Evolutionary conservation across 805 yeast genomes (phyloP), one percentile per base, ranked within the genome.

Genomic region (Debaryomyces prosopidis): DNA sequence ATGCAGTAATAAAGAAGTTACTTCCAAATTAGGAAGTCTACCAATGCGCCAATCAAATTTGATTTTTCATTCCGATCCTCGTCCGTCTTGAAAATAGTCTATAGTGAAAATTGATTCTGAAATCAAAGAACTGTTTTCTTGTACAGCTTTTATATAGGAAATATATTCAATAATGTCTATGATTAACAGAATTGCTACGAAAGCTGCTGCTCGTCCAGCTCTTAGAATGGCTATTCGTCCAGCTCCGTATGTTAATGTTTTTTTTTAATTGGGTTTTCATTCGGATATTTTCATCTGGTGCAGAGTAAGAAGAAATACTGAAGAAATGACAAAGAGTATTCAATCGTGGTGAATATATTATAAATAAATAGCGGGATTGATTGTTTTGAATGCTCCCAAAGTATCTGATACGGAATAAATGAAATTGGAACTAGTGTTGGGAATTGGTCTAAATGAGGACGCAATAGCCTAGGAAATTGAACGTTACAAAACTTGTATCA

Each of bases 151-250:
- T 50, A 52, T 50, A 52, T 55, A 46, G 19, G 39, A 12, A 37
- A 15, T 30, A 40, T 33, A 26, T 33, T 37, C 42, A 47, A 60
- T 47, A 41, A 68, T 70, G 73, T 69, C 75, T 57, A 62, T 69
- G 63, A 63, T 72, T 53, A 65, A 66, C 62, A 71, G 71, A 68
- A 62, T 70, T 60, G 74, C 73, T 54, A 59, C 69, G 54, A 71
- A 68, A 65, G 70, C 72, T 50, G 70, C 72, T 50, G 58, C 57
- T 38, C 73, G 75, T 55, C 75, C 75, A 57, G 66, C 69, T 46
- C 52, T 58, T 31, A 60, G 63, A 45, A 53, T 69, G 64, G 73
- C 73, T 50, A 54, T 65, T 43, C 74, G 75, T 60, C 70, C 71
- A 52, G 63, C 70, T 54, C 68, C 75, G 75, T 71, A 71, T 60